Conservation (phyloP, 352 stramenopile genomes). For the Pythium coloratum region DNA sequence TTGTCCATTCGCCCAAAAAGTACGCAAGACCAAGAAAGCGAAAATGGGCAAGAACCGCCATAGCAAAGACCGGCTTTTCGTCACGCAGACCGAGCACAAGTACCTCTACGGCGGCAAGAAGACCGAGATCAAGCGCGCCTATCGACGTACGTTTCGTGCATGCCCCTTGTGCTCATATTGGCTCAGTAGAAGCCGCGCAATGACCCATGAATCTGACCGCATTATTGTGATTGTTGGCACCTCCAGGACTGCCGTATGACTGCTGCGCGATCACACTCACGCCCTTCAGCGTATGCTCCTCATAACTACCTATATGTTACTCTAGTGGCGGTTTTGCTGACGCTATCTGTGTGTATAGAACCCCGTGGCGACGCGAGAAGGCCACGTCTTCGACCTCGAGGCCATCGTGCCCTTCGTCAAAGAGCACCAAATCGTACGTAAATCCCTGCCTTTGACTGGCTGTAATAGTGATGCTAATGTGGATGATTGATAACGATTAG, state of each 20-base stretch:
- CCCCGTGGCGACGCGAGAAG: conserved; percentile 93
- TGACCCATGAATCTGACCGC: neutral
- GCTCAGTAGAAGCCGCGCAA: neutral
- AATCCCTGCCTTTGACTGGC: neutral
- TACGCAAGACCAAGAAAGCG: neutral
- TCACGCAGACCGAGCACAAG: conserved; percentile 91
- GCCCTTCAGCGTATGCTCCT: conserved; percentile 65
- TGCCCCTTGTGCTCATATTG: neutral
- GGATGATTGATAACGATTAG: conserved; percentile 23
- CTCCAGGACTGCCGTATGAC: conserved; percentile 93
- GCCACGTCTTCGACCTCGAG: conserved; percentile 97
- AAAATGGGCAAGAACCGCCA: conserved; percentile 91
- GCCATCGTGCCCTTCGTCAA: conserved; percentile 96
- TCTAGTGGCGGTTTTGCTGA: neutral
- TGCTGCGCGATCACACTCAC: conserved; percentile 97
- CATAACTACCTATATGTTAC: neutral
- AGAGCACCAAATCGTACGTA: conserved; percentile 90
- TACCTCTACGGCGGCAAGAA: conserved; percentile 94
- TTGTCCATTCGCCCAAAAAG: neutral
- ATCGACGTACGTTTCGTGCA: conserved; percentile 53
- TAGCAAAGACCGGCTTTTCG: conserved; percentile 88
- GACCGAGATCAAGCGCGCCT: conserved; percentile 69
- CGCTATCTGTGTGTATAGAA: conserved; percentile 46
- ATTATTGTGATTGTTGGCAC: neutral
- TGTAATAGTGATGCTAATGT: neutral